Evolutionary conservation across 2,329 filamentous ascomycete genomes (phyloP).

Genomic region (Pestalotiopsis sp.): DNA sequence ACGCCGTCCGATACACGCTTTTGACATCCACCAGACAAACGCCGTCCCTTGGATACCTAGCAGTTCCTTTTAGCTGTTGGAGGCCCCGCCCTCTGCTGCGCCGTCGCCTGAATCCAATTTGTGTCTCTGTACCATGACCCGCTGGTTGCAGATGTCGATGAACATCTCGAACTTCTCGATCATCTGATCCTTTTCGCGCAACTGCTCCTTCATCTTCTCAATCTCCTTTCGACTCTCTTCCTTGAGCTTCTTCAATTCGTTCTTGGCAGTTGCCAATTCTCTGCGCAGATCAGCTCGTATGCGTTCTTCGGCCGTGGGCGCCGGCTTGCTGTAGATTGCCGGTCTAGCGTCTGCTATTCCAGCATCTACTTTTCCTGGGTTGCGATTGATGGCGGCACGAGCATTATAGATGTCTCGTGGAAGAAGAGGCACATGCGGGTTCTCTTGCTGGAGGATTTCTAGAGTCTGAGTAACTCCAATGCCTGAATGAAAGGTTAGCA

Average conservation of each 20-base stretch:
- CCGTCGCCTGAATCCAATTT: slow-evolving; percentile 44
- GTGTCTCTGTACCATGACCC: slow-evolving; percentile 66
- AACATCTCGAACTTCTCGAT: slow-evolving; percentile 71
- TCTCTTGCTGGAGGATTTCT: slow-evolving; percentile 65
- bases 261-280: slow-evolving; percentile 61
- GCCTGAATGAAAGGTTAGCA: slow-evolving; percentile 47
- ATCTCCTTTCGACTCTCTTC: slow-evolving; percentile 62
- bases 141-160: slow-evolving; percentile 70
- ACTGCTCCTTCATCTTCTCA: slow-evolving; percentile 57
- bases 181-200: slow-evolving; percentile 65
- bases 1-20: too few relatives aligned
- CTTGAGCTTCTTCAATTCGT: slow-evolving; percentile 58
- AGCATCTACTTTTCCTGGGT: slow-evolving; percentile 63
- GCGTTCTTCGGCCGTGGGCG: slow-evolving; percentile 64
- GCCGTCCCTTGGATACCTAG: not conserved
- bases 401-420: slow-evolving; percentile 71
- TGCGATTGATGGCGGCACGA: slow-evolving; percentile 67
- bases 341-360: slow-evolving; percentile 64
- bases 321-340: slow-evolving; percentile 69
- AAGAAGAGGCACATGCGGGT: slow-evolving; percentile 65
- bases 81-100: slow-evolving; percentile 25
- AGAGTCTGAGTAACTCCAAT: slow-evolving; percentile 69
- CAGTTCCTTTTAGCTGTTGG: slow-evolving; percentile 21
- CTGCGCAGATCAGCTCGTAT: slow-evolving; percentile 64
- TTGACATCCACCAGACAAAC: too few relatives aligned